Evolutionary conservation across 2,329 filamentous ascomycete species (phyloP).

Genomic region (Botrytis squamosa): DNA sequence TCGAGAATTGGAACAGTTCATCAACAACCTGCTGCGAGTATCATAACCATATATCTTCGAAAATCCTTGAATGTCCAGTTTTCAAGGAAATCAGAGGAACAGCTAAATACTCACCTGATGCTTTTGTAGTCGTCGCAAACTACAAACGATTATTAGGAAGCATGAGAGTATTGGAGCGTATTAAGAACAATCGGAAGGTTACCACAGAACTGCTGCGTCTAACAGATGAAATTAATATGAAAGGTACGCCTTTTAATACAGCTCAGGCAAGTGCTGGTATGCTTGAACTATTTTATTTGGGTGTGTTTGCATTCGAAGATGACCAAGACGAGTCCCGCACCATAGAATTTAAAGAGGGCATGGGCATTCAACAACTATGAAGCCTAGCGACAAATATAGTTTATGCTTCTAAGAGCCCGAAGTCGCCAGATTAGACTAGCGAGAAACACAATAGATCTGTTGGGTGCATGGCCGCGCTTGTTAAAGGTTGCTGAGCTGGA

Average conservation of each 20-base stretch:
- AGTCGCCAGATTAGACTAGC: too few relatives aligned
- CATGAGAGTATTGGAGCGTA: neutral
- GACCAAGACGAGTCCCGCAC: neutral
- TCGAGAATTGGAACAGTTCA: neutral
- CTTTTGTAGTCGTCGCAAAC: neutral
- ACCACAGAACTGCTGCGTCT: neutral
- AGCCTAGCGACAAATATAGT: neutral
- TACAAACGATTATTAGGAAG: neutral
- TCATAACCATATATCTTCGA: neutral
- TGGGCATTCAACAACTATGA: neutral
- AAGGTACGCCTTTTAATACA: neutral
- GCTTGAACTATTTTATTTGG: neutral
- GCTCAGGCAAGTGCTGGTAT: neutral
- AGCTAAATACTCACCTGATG: slow-evolving; percentile 3
- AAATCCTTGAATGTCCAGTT: neutral
- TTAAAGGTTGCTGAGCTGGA: neutral
- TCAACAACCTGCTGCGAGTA: slow-evolving; percentile 3
- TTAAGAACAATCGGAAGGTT: neutral
- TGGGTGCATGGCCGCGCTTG: too few relatives aligned
- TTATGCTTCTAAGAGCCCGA: neutral
- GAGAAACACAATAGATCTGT: too few relatives aligned
- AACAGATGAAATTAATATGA: neutral
- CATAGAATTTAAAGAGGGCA: neutral
- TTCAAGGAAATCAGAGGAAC: neutral
- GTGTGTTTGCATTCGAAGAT: neutral